Evolutionary conservation across 768 basidiomycete species (phyloP).

Genomic region (Hericium coralloides): DNA sequence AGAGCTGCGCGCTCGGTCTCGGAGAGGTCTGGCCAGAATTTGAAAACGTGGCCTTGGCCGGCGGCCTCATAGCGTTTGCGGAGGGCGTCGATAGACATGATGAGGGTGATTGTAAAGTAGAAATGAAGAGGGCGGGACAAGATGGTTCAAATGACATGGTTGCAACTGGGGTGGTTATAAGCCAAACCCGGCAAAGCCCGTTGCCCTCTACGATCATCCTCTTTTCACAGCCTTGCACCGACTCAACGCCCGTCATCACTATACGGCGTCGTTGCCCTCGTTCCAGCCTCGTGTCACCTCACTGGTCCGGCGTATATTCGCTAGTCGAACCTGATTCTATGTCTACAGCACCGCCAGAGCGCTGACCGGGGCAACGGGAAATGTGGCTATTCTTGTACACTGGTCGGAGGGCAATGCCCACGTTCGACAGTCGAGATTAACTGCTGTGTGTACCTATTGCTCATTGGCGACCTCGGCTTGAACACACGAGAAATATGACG

Average conservation of each 20-base stretch:
- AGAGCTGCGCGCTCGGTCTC: slow-evolving; percentile 56
- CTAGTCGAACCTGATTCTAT: too few species aligned
- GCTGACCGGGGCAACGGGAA: too few species aligned
- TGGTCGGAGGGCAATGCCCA: too few species aligned
- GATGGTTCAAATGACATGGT: neutral
- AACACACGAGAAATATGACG: too few species aligned
- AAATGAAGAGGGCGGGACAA: neutral
- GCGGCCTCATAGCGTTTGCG: slow-evolving; percentile 65
- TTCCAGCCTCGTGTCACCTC: neutral
- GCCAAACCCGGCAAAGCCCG: neutral
- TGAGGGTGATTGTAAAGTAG: slow-evolving; percentile 2
- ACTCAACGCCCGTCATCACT: too few species aligned
- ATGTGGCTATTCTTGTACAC: too few species aligned
- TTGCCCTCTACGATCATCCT: neutral
- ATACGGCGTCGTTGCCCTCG: neutral
- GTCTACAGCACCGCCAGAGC: too few species aligned
- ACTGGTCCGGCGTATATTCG: too few species aligned
- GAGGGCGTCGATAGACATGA: slow-evolving; percentile 50
- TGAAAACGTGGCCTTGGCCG: slow-evolving; percentile 82
- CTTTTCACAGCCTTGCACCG: neutral
- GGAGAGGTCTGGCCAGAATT: slow-evolving; percentile 74
- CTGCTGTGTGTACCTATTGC: too few species aligned
- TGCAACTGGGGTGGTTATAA: neutral
- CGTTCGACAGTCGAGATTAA: too few species aligned
- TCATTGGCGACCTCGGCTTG: too few species aligned